Percentiles rank a stretch among this genome's conserved stretches.
Evolutionary conservation across 495 filamentous ascomycete species (phyloP).

Genomic region (Aspergillus asperescens): DNA sequence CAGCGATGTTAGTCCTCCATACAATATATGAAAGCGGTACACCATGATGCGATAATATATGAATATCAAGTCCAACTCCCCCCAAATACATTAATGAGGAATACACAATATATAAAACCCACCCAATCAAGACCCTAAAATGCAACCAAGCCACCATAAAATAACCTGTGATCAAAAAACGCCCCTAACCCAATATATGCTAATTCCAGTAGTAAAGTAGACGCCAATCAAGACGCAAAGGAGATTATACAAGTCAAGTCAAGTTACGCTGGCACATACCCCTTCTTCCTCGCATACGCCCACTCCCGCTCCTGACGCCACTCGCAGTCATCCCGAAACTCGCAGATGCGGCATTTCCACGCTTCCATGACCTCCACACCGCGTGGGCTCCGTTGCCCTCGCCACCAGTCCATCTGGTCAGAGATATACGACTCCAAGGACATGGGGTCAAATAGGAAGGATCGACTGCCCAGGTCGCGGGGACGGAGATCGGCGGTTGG

Average conservation of each 20-base stretch:
- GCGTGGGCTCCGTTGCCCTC: conserved; percentile 64
- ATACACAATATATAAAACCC: neutral
- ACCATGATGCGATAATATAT: no score
- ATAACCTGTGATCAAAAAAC: no score
- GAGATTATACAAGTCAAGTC: neutral
- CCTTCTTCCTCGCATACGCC: conserved; percentile 32
- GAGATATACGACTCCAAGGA: conserved; percentile 58
- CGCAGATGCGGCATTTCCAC: conserved; percentile 75
- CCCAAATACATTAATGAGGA: neutral
- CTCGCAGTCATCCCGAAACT: conserved; percentile 56
- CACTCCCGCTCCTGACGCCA: conserved; percentile 58
- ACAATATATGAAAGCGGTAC: no score
- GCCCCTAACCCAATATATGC: neutral
- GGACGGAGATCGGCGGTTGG: conserved; percentile 28
- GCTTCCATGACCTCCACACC: conserved; percentile 86
- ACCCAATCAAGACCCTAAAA: neutral
- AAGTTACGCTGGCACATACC: conserved; percentile 1
- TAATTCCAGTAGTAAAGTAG: no score
- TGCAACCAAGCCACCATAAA: neutral
- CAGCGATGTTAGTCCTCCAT: no score
- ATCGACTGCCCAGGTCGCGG: conserved; percentile 58
- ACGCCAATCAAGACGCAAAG: neutral
- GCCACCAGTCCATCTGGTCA: conserved; percentile 81
- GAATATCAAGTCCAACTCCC: no score
- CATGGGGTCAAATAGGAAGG: conserved; percentile 62